Evolutionary conservation across 1,284 basidiomycete species (phyloP).

Genomic region (Pyrrhoderma lamaoense): DNA sequence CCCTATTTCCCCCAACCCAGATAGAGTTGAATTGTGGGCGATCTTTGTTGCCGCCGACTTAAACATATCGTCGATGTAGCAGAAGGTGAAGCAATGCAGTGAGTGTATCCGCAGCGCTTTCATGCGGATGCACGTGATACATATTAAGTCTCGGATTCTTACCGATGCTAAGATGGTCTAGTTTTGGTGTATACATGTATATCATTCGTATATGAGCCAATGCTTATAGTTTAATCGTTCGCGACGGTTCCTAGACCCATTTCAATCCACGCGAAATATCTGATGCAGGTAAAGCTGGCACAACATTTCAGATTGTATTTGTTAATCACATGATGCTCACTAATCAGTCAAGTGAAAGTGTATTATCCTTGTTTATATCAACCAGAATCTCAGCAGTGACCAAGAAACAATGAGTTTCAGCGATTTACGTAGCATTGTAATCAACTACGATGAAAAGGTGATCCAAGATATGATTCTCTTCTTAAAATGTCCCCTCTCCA

Average conservation of each 20-base stretch:
- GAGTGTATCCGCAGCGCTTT: not conserved
- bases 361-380: no score
- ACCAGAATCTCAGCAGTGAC: no score
- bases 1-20: conserved; percentile 72
- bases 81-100: not conserved
- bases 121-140: not conserved
- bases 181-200: no score
- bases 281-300: no score
- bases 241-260: no score
- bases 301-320: no score
- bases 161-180: not conserved
- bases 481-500: conserved; percentile 15
- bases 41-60: conserved; percentile 68
- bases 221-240: no score
- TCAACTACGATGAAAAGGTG: conserved; percentile 4
- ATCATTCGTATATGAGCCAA: no score
- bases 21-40: conserved; percentile 79
- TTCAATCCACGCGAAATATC: no score
- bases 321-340: no score
- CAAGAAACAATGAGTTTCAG: conserved; percentile 8
- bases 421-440: not conserved
- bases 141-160: not conserved
- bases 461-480: conserved; percentile 15
- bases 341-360: no score
- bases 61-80: conserved; percentile 45